These are phyloP conservation scores for Aspergillus caelatus DNA, from an alignment of 2,329 filamentous ascomycete species.

Conservation along the genomic window DNA sequence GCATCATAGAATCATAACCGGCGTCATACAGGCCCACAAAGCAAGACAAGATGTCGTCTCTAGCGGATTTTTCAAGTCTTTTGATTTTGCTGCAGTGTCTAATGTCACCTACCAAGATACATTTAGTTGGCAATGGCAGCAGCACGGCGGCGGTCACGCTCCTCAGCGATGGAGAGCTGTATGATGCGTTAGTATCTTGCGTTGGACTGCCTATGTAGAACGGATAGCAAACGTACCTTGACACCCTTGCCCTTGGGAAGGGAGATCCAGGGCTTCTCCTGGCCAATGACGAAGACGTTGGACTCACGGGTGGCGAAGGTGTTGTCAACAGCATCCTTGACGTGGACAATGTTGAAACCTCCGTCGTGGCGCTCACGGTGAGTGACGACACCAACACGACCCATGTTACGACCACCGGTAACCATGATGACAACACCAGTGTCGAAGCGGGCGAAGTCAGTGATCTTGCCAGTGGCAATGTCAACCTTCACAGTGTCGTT, in stretches of 20 bases:
- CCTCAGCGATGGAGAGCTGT: slow-evolving; percentile 92
- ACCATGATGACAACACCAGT: slow-evolving; percentile 97
- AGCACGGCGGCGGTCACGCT: slow-evolving; percentile 96
- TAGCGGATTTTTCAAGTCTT: slow-evolving; percentile 33
- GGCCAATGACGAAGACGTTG: slow-evolving; percentile 99
- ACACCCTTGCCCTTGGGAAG: slow-evolving; percentile 99
- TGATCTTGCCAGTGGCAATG: slow-evolving; percentile 94
- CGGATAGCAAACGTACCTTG: slow-evolving; percentile 59
- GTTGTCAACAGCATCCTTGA: slow-evolving; percentile 99
- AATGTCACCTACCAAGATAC: slow-evolving; percentile 27
- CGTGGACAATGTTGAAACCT: slow-evolving; percentile 99
- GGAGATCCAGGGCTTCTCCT: slow-evolving; percentile 98
- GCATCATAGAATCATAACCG: slow-evolving; percentile 28
- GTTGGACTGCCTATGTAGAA: background rate
- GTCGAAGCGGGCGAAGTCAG: slow-evolving; percentile 98
- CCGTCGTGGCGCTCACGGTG: slow-evolving; percentile 99
- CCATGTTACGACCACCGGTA: slow-evolving; percentile 99
- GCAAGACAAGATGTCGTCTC: slow-evolving; percentile 42
- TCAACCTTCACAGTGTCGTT: slow-evolving; percentile 99
- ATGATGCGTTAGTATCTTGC: slow-evolving; percentile 23
- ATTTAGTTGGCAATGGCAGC: slow-evolving; percentile 57
- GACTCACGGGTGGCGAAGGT: slow-evolving; percentile 97
- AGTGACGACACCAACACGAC: slow-evolving; percentile 99
- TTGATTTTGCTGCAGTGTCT: slow-evolving; percentile 23
- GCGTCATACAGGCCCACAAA: slow-evolving; percentile 39